Base-by-base conservation (phyloP, 768 basidiomycete species). In the Candolleomyces eurysporus region DNA sequence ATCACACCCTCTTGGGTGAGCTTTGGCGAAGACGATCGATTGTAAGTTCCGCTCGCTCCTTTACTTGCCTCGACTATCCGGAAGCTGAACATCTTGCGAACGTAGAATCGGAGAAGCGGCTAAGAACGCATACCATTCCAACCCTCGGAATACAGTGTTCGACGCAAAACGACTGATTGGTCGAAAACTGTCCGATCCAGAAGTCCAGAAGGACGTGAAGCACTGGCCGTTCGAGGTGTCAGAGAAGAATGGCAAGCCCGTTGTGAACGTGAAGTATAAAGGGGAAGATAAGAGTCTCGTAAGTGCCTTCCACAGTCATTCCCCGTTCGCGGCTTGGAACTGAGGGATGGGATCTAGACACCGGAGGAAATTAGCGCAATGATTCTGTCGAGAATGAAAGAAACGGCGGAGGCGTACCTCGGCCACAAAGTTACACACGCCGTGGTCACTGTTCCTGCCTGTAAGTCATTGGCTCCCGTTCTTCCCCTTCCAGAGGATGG, bases 141-240 rank as follows among this genome's bases (percentile, higher is more conserved):
- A 98, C 76, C 94, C 96, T n/a, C 69, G 83, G 67, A 98, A 98
- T 76, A 97, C 94, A 6, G 89, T 96, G 58, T 97, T 96, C 68
- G 94, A 96, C 75, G 93, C 94, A 52, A 98, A 96, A 71, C 92
- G 94, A 73, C 85, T 96, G 64, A 94, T 96, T 67, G 92, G 94
- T 65, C 90, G 90, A 68, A 88, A 86, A 68, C 79, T 87, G 70
- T 85, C 89, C 58, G 93, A 96, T 70, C 76, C 78, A 36, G 92
- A 94, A 64, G 80, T 94, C 62, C 79, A 90, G 73, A 85, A 85
- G 26, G 92, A 95, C 72, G 79, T 88, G 66, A 93, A 90, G 76
- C 92, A 94, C 77, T 92, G 88, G 86, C 91, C 92, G 0, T 96
- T 94, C 80, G 80, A 79, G 64, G 82, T 96, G 60, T 73, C 81